Evolutionary conservation across 129 eudicot species (phyloP), one percentile per base, ranked within the genome.

Genomic region (Pittosporum tobira): DNA sequence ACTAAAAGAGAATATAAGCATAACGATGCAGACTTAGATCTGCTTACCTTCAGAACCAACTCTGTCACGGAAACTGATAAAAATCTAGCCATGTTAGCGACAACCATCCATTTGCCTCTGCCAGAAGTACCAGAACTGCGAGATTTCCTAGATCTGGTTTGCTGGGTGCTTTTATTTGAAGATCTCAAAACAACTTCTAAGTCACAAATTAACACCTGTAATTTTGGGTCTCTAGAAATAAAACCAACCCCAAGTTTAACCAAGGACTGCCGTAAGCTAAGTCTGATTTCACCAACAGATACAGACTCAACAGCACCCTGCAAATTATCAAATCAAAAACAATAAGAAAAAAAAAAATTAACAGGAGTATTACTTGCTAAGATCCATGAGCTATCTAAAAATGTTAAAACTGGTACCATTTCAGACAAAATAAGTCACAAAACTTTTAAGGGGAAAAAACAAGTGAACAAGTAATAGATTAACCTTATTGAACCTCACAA

Each of bases 261-360:
- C 81, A 87, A 81, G 69, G 98, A 87, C 61, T 86, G 98, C 68
- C 98, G 80, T 55, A 91, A 58, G 69, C 98, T 87, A 69, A 91
- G 78, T 76, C 96, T 83, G 64, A 91, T 79, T 81, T 91, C 96
- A 61, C 98, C 96, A 70, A 91, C 79, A 62, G 85, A 86, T 72
- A 86, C 69, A 48, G 85, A 83, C 74, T 91, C 98, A 71, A 91
- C 37, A 49, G 90, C 71, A 74, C 98, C 98, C 98, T 91, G 94
- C 73, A 65, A 61, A 58, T 51, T 52, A 58, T 57, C 75, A 8
- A 66, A 60, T 11, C 34, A 58, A 31, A 54, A 70, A 48, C 51
- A 62, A 66, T 52, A 59, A 61, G 64, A 53, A 40, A 57, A 24
- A 57, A 24, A 29, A 73, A 18, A 42, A 44, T 36, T 36, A 26